These are phyloP conservation scores for Phragmites australis DNA, from an alignment of 176 grass and related monocot species.

Conservation along the genomic window DNA sequence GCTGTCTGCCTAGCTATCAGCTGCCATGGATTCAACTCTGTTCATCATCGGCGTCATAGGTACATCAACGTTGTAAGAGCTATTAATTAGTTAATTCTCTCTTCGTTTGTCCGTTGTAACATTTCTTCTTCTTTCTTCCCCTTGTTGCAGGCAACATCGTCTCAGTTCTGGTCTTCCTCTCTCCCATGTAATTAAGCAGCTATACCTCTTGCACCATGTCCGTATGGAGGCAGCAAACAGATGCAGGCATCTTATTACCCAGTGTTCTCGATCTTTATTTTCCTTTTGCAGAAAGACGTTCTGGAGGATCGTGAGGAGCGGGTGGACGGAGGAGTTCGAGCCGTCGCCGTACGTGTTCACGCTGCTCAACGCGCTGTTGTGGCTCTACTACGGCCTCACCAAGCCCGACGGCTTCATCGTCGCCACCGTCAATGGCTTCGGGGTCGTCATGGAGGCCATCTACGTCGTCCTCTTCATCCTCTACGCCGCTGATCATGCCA, in stretches of 20 bases:
- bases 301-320: slow-evolving; percentile 47
- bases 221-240: not conserved
- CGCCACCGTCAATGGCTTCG: slow-evolving; percentile 62
- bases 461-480: slow-evolving; percentile 60
- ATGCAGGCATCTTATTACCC: not conserved
- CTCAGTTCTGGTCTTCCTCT: slow-evolving; percentile 62
- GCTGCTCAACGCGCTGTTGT: slow-evolving; percentile 53
- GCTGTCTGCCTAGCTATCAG: not conserved
- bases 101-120: not conserved
- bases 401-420: slow-evolving; percentile 65
- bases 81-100: too few relatives aligned
- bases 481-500: slow-evolving; percentile 36
- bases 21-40: slow-evolving; percentile 55
- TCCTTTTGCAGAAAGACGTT: slow-evolving; percentile 49
- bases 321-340: slow-evolving; percentile 63
- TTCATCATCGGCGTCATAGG: slow-evolving; percentile 57
- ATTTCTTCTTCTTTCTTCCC: not conserved
- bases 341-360: slow-evolving; percentile 53
- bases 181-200: not conserved
- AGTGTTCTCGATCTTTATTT: not conserved
- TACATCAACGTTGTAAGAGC: too few relatives aligned
- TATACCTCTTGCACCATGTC: not conserved
- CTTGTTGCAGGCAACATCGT: slow-evolving; percentile 69
- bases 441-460: slow-evolving; percentile 51
- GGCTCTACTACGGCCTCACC: slow-evolving; percentile 76